phyloP scores from a whole-genome alignment of 2,329 filamentous ascomycete genomes.

The Penicillium sp. region DNA sequence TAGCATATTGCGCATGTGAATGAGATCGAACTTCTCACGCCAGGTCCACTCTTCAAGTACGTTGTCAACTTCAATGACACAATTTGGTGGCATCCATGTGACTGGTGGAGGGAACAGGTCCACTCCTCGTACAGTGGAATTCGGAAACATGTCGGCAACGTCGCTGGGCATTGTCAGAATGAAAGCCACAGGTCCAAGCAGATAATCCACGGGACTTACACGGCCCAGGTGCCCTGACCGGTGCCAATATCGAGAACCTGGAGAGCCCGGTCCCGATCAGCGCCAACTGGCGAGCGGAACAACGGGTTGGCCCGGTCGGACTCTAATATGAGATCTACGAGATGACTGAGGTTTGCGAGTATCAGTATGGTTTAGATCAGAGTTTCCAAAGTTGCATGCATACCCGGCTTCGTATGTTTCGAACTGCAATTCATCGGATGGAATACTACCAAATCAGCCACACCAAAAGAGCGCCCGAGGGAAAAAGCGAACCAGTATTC shows the following conservation, averaged over 20 bases:
- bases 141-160: conserved; percentile 23
- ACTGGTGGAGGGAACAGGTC: conserved; percentile 28
- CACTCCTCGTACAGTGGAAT: conserved; percentile 23
- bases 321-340: conserved; percentile 17
- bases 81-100: conserved; percentile 30
- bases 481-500: conserved; percentile 2
- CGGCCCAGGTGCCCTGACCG: conserved; percentile 19
- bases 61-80: conserved; percentile 31
- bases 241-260: conserved; percentile 20
- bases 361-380: neutral
- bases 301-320: conserved; percentile 12
- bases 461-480: too few species aligned
- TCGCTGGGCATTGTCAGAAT: conserved; percentile 7
- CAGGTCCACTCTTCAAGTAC: conserved; percentile 26
- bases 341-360: conserved; percentile 1
- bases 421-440: conserved; percentile 9
- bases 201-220: conserved; percentile 11
- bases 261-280: neutral
- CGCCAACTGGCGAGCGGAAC: conserved; percentile 11
- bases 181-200: too few species aligned
- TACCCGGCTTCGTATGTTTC: conserved; percentile 11
- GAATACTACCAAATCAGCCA: neutral
- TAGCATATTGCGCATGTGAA: conserved; percentile 27
- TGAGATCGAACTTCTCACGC: conserved; percentile 24
- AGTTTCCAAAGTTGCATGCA: neutral